phyloP scores from a whole-genome alignment of 345 rosid species.

The Citrus cavaleriei region DNA sequence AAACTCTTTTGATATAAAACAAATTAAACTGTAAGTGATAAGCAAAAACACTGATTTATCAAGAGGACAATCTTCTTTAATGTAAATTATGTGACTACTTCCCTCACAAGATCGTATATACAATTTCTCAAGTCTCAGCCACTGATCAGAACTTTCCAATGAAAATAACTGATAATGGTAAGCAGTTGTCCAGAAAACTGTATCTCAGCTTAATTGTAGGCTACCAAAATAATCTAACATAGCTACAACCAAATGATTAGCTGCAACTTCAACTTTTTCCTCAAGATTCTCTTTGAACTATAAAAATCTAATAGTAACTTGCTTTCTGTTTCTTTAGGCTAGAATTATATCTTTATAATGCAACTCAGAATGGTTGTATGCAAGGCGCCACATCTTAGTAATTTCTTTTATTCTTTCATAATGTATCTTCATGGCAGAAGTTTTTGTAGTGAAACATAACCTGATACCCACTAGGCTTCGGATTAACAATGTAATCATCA shows the following conservation, averaged over 20 bases:
- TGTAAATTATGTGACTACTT: not conserved
- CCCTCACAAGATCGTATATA: not conserved
- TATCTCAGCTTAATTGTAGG: not conserved
- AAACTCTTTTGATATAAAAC: not conserved
- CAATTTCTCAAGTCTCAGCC: not conserved
- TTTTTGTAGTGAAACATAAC: constrained; percentile 23
- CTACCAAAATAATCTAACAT: not conserved
- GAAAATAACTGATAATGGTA: not conserved
- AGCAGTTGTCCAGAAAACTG: not conserved
- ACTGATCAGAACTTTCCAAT: not conserved
- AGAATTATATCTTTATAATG: not conserved
- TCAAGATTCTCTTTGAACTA: not conserved
- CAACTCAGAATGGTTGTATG: not conserved
- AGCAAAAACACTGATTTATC: not conserved
- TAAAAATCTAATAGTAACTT: not conserved
- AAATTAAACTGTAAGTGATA: not conserved
- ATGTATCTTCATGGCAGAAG: not conserved
- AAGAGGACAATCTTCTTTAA: not conserved
- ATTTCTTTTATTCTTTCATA: not conserved
- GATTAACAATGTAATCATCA: constrained; percentile 78
- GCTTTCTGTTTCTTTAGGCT: not conserved
- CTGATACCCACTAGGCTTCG: constrained; percentile 82
- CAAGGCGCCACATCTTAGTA: not conserved
- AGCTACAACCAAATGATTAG: not conserved
- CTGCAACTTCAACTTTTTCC: not conserved